Evolutionary conservation across 2,329 filamentous ascomycete species (phyloP).

Genomic region (Neurospora sp.): DNA sequence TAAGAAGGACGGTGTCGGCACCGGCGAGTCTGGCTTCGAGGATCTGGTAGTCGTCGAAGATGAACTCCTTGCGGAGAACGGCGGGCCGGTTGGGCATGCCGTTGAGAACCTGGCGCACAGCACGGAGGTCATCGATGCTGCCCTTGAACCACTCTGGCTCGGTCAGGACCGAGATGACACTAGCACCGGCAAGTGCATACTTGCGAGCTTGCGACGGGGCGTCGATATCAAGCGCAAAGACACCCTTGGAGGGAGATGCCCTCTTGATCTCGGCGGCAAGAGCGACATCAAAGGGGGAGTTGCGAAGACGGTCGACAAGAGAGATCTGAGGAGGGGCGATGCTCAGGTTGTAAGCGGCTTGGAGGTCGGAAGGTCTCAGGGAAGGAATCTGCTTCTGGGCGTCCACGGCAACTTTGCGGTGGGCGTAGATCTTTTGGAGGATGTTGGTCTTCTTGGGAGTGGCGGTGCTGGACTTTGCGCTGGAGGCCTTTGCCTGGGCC

Average conservation of each 20-base stretch:
- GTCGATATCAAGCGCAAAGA: constrained; percentile 79
- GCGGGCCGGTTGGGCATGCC: constrained; percentile 89
- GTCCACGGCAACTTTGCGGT: constrained; percentile 64
- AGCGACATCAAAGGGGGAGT: constrained; percentile 80
- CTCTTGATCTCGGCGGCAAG: constrained; percentile 97
- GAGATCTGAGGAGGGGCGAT: constrained; percentile 76
- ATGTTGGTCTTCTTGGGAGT: constrained; percentile 60
- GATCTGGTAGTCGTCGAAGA: constrained; percentile 98
- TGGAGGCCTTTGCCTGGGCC: constrained; percentile 10
- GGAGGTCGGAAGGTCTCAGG: constrained; percentile 70
- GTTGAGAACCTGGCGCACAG: constrained; percentile 79
- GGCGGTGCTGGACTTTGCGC: constrained; percentile 12
- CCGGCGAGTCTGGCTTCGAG: constrained; percentile 86
- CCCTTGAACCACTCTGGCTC: constrained; percentile 99
- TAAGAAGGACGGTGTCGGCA: constrained; percentile 87
- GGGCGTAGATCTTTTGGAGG: constrained; percentile 80
- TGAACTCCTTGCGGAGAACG: constrained; percentile 88
- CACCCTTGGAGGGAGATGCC: constrained; percentile 90
- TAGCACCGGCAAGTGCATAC: constrained; percentile 89
- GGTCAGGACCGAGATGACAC: constrained; percentile 95
- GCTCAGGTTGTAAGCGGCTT: constrained; percentile 77
- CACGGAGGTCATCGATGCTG: constrained; percentile 83
- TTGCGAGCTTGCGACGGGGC: constrained; percentile 83
- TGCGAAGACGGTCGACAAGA: constrained; percentile 67
- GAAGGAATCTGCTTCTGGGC: constrained; percentile 80